A percentile compares a stretch with the other conserved stretches of the same genome.
Evolutionary conservation across 2,329 filamentous ascomycete species (phyloP).

Genomic region (Colletotrichum cuscutae): DNA sequence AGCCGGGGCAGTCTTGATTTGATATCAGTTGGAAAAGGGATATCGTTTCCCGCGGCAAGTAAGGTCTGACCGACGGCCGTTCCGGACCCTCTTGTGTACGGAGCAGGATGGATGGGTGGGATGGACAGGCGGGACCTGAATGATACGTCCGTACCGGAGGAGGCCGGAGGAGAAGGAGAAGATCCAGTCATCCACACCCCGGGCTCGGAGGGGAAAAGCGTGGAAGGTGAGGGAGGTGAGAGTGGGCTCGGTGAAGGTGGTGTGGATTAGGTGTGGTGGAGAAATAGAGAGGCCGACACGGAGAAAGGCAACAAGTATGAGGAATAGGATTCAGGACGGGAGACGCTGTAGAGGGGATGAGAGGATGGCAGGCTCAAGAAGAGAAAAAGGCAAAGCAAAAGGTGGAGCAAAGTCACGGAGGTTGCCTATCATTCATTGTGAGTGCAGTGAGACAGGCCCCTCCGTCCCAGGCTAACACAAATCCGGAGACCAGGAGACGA

Average conservation of each 20-base stretch:
- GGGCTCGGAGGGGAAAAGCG: neutral
- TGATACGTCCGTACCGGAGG: constrained; percentile 27
- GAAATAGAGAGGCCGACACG: neutral
- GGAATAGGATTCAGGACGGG: neutral
- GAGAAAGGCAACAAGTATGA: neutral
- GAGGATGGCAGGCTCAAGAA: neutral
- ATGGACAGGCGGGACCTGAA: neutral
- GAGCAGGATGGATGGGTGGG: neutral
- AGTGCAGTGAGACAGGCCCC: neutral
- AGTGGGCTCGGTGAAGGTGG: neutral
- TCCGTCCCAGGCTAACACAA: constrained; percentile 4
- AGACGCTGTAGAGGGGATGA: neutral
- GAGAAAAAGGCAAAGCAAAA: neutral
- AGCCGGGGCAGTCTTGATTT: neutral
- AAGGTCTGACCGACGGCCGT: neutral
- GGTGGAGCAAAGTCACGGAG: neutral
- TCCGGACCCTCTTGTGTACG: neutral
- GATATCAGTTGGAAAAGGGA: neutral
- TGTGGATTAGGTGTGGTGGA: neutral
- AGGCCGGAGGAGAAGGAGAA: neutral
- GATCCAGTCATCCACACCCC: neutral
- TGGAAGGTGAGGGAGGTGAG: neutral
- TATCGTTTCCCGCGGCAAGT: neutral
- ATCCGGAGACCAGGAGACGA: constrained; percentile 1
- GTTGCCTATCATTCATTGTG: neutral